Conservation (phyloP, 1,284 basidiomycete species). For the Apiotrichum laibachii region DNA sequence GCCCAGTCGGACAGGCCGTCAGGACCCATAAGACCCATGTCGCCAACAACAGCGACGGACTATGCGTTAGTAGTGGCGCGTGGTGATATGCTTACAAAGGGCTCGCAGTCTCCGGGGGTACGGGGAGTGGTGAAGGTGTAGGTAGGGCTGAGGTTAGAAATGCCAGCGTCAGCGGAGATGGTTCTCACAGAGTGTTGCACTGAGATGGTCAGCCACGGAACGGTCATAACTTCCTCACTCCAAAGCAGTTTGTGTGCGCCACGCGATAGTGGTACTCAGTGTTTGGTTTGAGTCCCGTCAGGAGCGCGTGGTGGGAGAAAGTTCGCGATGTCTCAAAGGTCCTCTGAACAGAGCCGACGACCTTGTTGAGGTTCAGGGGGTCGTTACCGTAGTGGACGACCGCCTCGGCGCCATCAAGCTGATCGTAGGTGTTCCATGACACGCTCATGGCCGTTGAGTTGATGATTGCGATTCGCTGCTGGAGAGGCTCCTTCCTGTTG, state of each 20-base stretch:
- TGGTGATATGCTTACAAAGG: conserved; percentile 15
- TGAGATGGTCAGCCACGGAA: not conserved
- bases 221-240: conserved; percentile 1
- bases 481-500: conserved; percentile 28
- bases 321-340: conserved; percentile 28
- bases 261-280: conserved; percentile 33
- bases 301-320: conserved; percentile 25
- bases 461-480: conserved; percentile 28
- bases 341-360: conserved; percentile 15
- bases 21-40: conserved; percentile 40
- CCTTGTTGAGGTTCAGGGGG: conserved; percentile 22
- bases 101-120: conserved; percentile 14
- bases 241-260: conserved; percentile 28
- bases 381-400: conserved; percentile 25
- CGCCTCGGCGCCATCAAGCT: conserved; percentile 21
- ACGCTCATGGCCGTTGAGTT: conserved; percentile 24
- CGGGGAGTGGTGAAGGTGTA: conserved; percentile 31
- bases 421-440: conserved; percentile 31
- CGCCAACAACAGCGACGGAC: conserved; percentile 31
- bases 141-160: conserved; percentile 14
- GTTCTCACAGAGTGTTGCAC: conserved; percentile 25
- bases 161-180: not conserved
- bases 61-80: not conserved
- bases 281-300: conserved; percentile 26
- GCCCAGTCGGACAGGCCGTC: conserved; percentile 33